A percentile compares a stretch with the other conserved stretches of the same genome.
phyloP scores from a whole-genome alignment of 495 filamentous ascomycete species.

The Penicillium bialowiezense region DNA sequence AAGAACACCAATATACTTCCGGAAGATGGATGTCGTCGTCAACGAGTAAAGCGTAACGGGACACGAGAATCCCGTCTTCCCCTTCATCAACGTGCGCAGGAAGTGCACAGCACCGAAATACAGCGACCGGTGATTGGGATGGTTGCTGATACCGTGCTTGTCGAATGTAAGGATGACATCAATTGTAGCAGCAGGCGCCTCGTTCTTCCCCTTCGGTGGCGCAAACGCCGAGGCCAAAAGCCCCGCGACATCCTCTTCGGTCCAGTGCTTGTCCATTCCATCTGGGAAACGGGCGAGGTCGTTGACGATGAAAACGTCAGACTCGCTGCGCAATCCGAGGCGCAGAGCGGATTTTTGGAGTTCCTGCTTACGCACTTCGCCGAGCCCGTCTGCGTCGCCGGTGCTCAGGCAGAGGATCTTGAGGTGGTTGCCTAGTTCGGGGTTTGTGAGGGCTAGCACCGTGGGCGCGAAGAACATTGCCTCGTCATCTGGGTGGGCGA shows the following conservation, averaged over 20 bases:
- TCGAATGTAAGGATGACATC: conserved; percentile 91
- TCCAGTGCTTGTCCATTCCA: conserved; percentile 77
- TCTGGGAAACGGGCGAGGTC: conserved; percentile 75
- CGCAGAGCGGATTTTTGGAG: conserved; percentile 70
- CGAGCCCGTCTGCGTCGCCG: conserved; percentile 84
- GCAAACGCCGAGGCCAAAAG: conserved; percentile 69
- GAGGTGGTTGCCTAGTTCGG: conserved; percentile 78
- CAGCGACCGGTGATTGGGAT: conserved; percentile 88
- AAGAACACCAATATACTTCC: conserved; percentile 78
- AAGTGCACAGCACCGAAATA: conserved; percentile 79
- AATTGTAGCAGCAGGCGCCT: conserved; percentile 58
- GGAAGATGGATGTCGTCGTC: conserved; percentile 59
- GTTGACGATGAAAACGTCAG: conserved; percentile 81
- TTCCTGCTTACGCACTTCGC: conserved; percentile 76
- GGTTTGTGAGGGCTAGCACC: conserved; percentile 71
- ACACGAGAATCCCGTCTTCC: conserved; percentile 61
- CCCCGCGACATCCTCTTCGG: conserved; percentile 60
- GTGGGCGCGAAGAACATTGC: conserved; percentile 99
- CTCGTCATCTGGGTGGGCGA: conserved; percentile 97
- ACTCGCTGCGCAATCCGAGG: conserved; percentile 67
- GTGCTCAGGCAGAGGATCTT: conserved; percentile 91
- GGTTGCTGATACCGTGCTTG: conserved; percentile 68
- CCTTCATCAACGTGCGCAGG: conserved; percentile 57
- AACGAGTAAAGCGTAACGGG: conserved; percentile 84
- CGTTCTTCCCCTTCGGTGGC: conserved; percentile 47